Evolutionary conservation across 768 basidiomycete species (phyloP), one percentile per base, ranked within the genome.

Genomic region (Roridomyces roridus): DNA sequence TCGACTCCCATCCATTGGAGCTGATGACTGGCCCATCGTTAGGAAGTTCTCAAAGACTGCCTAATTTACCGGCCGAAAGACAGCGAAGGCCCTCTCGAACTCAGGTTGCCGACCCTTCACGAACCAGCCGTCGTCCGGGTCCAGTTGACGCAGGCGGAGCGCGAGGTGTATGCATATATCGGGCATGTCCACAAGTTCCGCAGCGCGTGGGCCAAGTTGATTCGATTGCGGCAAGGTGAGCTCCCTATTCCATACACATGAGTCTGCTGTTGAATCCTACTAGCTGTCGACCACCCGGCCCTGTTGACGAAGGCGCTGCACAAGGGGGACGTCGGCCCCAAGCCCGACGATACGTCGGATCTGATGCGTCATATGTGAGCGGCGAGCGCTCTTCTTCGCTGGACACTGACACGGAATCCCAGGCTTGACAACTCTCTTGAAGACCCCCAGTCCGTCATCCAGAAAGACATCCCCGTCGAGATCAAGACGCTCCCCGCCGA

Each of bases 221-320:
- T 55, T 55, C 53, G 53, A 11, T 41, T 55, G 39, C 45, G 53
- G 20, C 45, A 55, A 55, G 45, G 53, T 55, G 10, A 6, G 53
- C n/a, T n/a, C n/a, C n/a, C n/a, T n/a, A n/a, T n/a, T n/a, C n/a
- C n/a, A n/a, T n/a, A n/a, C n/a, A n/a, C n/a, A n/a, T n/a, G n/a
- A n/a, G n/a, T n/a, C n/a, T n/a, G n/a, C n/a, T n/a, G n/a, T n/a
- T n/a, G n/a, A n/a, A n/a, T n/a, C n/a, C n/a, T n/a, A n/a, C n/a
- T n/a, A 55, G 53, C 53, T 40, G 53, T 39, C 29, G 53, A 55
- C 26, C 53, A 55, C 26, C 53, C 53, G 15, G 45, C 39, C 15
- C 53, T 55, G 12, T 46, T 55, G 20, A 55, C 36, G 15, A 55
- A 40, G 18, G 53, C 53, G 17, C 45, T 55, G 10, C 53, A 55